Percentiles rank a stretch among this genome's conserved stretches.
Conservation (phyloP, 1,284 basidiomycete genomes). For the Takashimella tepidaria region DNA sequence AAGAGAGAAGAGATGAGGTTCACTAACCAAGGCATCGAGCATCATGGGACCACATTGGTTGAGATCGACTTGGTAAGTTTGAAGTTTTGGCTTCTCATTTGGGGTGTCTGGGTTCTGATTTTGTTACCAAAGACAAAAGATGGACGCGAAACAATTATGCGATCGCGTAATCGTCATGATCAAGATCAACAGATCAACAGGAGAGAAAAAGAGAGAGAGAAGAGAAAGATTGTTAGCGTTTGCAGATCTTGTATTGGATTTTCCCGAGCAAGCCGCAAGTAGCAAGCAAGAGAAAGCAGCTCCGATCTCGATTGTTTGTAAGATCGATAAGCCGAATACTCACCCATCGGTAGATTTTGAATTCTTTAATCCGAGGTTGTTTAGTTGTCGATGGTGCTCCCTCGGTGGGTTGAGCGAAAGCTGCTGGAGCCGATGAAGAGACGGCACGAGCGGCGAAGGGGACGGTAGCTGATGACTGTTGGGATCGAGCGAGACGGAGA, state of each 20-base stretch:
- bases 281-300: too few relatives aligned
- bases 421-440: constrained; percentile 26
- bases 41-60: constrained; percentile 97
- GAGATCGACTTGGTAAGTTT: constrained; percentile 88
- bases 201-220: too few relatives aligned
- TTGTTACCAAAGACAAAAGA: too few relatives aligned
- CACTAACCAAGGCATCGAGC: constrained; percentile 51
- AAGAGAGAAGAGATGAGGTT: neutral
- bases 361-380: constrained; percentile 63
- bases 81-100: constrained; percentile 81
- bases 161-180: too few relatives aligned
- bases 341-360: constrained; percentile 97
- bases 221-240: too few relatives aligned
- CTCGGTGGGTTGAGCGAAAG: constrained; percentile 30
- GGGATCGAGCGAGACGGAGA: constrained; percentile 6
- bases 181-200: too few relatives aligned
- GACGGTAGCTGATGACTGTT: constrained; percentile 8
- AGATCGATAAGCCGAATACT: constrained; percentile 42
- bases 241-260: too few relatives aligned
- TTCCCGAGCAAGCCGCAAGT: too few relatives aligned
- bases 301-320: too few relatives aligned
- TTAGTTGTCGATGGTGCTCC: constrained; percentile 37
- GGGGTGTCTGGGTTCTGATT: constrained; percentile 97
- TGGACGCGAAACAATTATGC: too few relatives aligned
- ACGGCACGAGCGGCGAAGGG: constrained; percentile 21